Conservation (phyloP, 1,139 yeast species). For the Pichia sorboxylosa region DNA sequence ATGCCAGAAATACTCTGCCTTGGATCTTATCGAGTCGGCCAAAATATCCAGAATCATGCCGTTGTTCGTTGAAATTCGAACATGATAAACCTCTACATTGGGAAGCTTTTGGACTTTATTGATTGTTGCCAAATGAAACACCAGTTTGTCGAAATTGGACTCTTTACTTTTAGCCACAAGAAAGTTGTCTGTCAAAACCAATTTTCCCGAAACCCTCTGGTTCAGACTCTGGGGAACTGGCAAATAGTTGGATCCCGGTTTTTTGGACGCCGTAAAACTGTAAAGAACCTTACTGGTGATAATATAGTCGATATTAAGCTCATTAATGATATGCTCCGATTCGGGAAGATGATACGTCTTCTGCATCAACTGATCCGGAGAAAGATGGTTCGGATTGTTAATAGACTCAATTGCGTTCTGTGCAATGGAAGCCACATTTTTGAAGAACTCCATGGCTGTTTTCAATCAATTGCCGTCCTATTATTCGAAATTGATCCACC, state of each 20-base stretch:
- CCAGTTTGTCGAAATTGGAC: constrained; percentile 54
- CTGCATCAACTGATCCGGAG: constrained; percentile 63
- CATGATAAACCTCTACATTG: constrained; percentile 66
- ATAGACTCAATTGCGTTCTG: constrained; percentile 21
- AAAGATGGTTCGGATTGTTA: constrained; percentile 26
- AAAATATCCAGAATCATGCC: constrained; percentile 55
- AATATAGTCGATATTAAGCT: constrained; percentile 34
- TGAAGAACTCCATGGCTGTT: constrained; percentile 38
- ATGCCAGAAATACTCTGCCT: constrained; percentile 60
- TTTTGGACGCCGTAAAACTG: constrained; percentile 8
- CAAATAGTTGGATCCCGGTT: constrained; percentile 5
- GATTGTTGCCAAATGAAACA: constrained; percentile 64
- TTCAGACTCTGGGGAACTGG: constrained; percentile 19
- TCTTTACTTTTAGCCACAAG: constrained; percentile 62
- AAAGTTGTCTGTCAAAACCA: constrained; percentile 64
- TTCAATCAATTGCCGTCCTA: too few species aligned
- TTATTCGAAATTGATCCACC: too few species aligned
- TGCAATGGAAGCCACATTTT: constrained; percentile 27
- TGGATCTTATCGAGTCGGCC: constrained; percentile 67
- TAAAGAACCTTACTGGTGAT: constrained; percentile 8
- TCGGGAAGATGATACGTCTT: constrained; percentile 59
- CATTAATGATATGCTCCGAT: constrained; percentile 53
- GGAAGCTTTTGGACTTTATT: constrained; percentile 82
- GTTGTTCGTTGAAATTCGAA: constrained; percentile 59
- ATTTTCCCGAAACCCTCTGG: constrained; percentile 39